Evolutionary conservation across 2,329 filamentous ascomycete genomes (phyloP).

Genomic region (Aureobasidium melanogenum): DNA sequence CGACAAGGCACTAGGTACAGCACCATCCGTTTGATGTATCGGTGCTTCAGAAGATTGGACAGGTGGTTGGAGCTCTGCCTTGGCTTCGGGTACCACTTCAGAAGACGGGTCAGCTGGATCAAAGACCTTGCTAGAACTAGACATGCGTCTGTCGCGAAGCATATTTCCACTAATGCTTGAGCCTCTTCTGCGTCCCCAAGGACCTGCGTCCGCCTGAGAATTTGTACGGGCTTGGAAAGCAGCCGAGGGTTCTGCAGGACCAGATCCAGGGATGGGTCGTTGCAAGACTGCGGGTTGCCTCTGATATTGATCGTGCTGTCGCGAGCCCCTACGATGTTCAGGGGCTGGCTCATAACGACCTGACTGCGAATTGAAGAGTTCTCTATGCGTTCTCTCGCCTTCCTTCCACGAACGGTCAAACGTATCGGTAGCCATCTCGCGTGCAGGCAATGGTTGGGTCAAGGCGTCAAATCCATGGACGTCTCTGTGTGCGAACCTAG

Average conservation of each 20-base stretch:
- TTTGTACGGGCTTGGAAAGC: constrained; percentile 74
- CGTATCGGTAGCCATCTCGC: constrained; percentile 89
- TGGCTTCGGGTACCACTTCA: constrained; percentile 18
- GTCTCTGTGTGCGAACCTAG: constrained; percentile 20
- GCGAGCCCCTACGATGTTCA: constrained; percentile 61
- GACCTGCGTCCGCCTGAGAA: constrained; percentile 51
- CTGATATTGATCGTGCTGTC: constrained; percentile 56
- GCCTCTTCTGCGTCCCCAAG: constrained; percentile 67
- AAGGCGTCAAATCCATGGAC: constrained; percentile 10
- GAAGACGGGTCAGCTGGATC: constrained; percentile 18
- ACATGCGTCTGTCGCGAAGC: constrained; percentile 55
- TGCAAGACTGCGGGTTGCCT: constrained; percentile 74
- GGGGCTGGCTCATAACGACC: constrained; percentile 84
- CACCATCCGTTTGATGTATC: background rate
- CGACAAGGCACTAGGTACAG: constrained; percentile 14
- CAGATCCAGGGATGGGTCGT: constrained; percentile 55
- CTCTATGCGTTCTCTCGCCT: constrained; percentile 53
- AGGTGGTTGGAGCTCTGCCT: constrained; percentile 22
- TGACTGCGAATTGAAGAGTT: constrained; percentile 91
- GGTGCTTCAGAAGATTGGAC: constrained; percentile 16
- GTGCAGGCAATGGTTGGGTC: constrained; percentile 43
- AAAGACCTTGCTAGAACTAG: constrained; percentile 39
- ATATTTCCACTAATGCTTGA: constrained; percentile 78
- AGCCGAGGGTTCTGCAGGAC: constrained; percentile 72
- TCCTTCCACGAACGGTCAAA: constrained; percentile 85